These are phyloP conservation scores for Byssoonygena ceratinophila DNA, from an alignment of 2,329 filamentous ascomycete species.

Conservation along the genomic window DNA sequence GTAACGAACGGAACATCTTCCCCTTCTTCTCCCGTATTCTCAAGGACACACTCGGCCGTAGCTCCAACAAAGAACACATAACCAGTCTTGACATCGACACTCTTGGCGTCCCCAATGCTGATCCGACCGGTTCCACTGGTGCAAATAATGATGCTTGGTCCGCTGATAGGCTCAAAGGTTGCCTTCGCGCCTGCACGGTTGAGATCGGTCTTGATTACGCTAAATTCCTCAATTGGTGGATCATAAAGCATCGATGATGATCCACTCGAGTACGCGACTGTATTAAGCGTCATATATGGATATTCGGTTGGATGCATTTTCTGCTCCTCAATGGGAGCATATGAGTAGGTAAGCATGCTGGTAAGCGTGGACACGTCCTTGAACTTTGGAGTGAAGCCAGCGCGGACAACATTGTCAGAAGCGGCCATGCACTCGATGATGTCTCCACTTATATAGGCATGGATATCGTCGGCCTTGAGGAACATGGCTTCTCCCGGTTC, in stretches of 20 bases:
- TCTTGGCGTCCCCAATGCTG: slow-evolving; percentile 64
- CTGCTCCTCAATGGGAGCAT: slow-evolving; percentile 86
- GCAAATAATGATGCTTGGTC: slow-evolving; percentile 87
- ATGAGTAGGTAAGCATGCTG: slow-evolving; percentile 86
- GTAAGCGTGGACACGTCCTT: slow-evolving; percentile 88
- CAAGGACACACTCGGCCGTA: slow-evolving; percentile 69
- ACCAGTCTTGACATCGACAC: slow-evolving; percentile 60
- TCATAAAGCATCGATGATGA: slow-evolving; percentile 72
- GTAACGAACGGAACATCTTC: slow-evolving; percentile 60
- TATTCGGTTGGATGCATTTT: slow-evolving; percentile 84
- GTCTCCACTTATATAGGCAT: slow-evolving; percentile 68
- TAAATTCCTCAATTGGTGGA: slow-evolving; percentile 93
- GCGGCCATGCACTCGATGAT: slow-evolving; percentile 99
- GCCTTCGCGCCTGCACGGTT: slow-evolving; percentile 63
- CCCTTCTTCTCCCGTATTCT: slow-evolving; percentile 43
- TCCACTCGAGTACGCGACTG: slow-evolving; percentile 65
- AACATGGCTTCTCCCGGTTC: slow-evolving; percentile 89
- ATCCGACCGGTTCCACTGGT: slow-evolving; percentile 75
- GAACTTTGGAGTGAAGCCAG: slow-evolving; percentile 96
- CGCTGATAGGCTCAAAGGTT: slow-evolving; percentile 76
- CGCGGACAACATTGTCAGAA: slow-evolving; percentile 96
- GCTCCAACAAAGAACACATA: slow-evolving; percentile 79
- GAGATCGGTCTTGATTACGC: slow-evolving; percentile 70
- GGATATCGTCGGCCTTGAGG: slow-evolving; percentile 90
- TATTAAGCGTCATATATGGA: slow-evolving; percentile 72